These are phyloP conservation scores for Biscogniauxia marginata DNA, from an alignment of 2,329 filamentous ascomycete species.

Conservation along the genomic window DNA sequence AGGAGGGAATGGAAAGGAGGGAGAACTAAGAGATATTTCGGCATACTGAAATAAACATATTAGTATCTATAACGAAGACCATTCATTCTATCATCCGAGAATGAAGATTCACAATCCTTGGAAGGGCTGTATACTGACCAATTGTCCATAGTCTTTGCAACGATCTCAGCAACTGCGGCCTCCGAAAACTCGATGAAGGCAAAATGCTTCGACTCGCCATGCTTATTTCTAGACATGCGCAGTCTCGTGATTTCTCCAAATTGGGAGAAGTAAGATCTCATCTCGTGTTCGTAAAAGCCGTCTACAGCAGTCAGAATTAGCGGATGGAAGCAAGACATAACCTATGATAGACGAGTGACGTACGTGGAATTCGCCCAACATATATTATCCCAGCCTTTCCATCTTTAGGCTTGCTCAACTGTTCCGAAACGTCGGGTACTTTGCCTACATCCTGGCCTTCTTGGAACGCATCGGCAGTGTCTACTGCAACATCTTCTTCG, in stretches of 20 bases:
- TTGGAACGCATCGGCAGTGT: slow-evolving; percentile 40
- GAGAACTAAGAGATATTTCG: neutral
- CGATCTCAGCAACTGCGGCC: slow-evolving; percentile 77
- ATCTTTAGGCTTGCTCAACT: slow-evolving; percentile 43
- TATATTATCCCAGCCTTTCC: slow-evolving; percentile 75
- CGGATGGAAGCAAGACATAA: neutral
- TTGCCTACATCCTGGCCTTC: slow-evolving; percentile 51
- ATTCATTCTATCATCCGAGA: no score
- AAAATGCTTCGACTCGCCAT: slow-evolving; percentile 84
- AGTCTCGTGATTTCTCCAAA: slow-evolving; percentile 73
- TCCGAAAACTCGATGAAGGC: slow-evolving; percentile 91
- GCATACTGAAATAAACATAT: neutral
- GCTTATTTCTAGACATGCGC: neutral
- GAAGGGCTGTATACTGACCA: neutral
- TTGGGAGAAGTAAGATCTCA: slow-evolving; percentile 90
- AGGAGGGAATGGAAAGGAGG: neutral
- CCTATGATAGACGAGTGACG: slow-evolving; percentile 2
- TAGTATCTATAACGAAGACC: no score
- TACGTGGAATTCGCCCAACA: slow-evolving; percentile 76
- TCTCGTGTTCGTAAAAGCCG: slow-evolving; percentile 96
- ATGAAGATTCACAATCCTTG: no score
- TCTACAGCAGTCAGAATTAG: slow-evolving; percentile 28
- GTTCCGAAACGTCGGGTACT: slow-evolving; percentile 48
- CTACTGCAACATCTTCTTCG: slow-evolving; percentile 34
- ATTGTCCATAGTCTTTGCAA: slow-evolving; percentile 83